These are phyloP conservation scores for Candida ponderosae DNA, from an alignment of 805 yeast species.

Conservation along the genomic window DNA sequence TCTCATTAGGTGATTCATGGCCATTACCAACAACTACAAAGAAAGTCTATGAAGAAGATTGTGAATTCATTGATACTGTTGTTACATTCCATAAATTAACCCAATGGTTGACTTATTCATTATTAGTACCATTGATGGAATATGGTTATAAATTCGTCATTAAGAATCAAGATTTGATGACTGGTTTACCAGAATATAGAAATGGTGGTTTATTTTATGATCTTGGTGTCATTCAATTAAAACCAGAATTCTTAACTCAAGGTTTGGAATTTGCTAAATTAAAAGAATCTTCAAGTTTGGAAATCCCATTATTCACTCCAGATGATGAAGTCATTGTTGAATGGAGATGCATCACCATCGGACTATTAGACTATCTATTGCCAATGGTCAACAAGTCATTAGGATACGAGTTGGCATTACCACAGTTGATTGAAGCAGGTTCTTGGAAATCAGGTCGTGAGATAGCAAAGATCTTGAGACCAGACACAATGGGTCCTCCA, in stretches of 20 bases:
- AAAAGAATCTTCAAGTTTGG: conserved; percentile 17
- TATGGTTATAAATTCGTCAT: conserved; percentile 34
- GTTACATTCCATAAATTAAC: conserved; percentile 61
- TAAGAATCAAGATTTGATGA: conserved; percentile 32
- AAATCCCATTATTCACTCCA: conserved; percentile 43
- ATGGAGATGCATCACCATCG: conserved; percentile 59
- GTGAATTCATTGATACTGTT: conserved; percentile 27
- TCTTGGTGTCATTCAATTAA: conserved; percentile 40
- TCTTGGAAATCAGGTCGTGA: conserved; percentile 62
- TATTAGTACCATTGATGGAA: conserved; percentile 41
- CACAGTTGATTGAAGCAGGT: conserved; percentile 63
- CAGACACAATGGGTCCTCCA: conserved; percentile 51
- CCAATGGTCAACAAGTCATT: conserved; percentile 43
- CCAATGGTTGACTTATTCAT: conserved; percentile 61
- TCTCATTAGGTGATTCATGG: conserved; percentile 61
- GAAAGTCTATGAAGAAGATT: conserved; percentile 9
- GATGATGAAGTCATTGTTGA: conserved; percentile 56
- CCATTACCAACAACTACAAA: conserved; percentile 27
- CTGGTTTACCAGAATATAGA: conserved; percentile 55
- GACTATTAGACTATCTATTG: conserved; percentile 44
- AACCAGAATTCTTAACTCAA: conserved; percentile 27
- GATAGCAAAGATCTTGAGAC: conserved; percentile 44
- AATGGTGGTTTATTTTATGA: conserved; percentile 61
- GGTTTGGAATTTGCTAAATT: conserved; percentile 31
- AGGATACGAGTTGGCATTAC: conserved; percentile 32